Evolutionary conservation across 805 yeast species (phyloP), one percentile per base, ranked within the genome.

Genomic region (Candida bentonensis): DNA sequence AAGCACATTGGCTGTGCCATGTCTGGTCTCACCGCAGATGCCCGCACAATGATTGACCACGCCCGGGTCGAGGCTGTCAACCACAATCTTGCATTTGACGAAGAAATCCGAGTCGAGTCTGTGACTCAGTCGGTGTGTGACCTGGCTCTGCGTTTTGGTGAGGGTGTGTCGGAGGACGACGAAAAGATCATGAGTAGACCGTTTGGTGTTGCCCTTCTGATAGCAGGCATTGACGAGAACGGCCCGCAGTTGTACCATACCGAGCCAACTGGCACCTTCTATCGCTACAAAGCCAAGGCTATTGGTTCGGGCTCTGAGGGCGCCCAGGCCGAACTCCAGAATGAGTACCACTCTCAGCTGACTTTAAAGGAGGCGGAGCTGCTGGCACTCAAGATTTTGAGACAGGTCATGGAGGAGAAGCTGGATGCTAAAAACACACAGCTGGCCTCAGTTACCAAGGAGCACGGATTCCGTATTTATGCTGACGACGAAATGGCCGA

Each of bases 281-380:
- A 92, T 67, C 78, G 92, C 65, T 92, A 92, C 61, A 96, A 92
- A 58, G 99, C 98, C 23, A 94, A 92, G 67, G 98, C 98, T 11
- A 92, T 94, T 57, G 99, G 99, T 13, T 84, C 96, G 1, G 99
- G 99, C 20, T 83, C 95, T 15, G 99, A 92, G 66, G 98, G 98
- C 51, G 99, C 99, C 1, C 98, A 94, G 66, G 82, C 96, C 1
- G 99, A 92, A 64, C 72, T 92, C 59, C 96, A 88, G 64, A 89
- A 88, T 58, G 96, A 92, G 66, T 92, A 92, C 67, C 97, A 89
- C 66, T 53, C 66, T 47, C 84, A 95, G 20, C 72, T 92, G 56
- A 86, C 96, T 13, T 68, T 92, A 53, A 77, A 79, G 53, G 98
- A 94, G 61, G 98, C 97, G 5, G 97, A 92, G 69, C 65, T 83